Percentiles rank a stretch among this genome's conserved stretches.
These are phyloP conservation scores for Geum urbanum DNA, from an alignment of 306 rosid genomes.

Conservation along the genomic window DNA sequence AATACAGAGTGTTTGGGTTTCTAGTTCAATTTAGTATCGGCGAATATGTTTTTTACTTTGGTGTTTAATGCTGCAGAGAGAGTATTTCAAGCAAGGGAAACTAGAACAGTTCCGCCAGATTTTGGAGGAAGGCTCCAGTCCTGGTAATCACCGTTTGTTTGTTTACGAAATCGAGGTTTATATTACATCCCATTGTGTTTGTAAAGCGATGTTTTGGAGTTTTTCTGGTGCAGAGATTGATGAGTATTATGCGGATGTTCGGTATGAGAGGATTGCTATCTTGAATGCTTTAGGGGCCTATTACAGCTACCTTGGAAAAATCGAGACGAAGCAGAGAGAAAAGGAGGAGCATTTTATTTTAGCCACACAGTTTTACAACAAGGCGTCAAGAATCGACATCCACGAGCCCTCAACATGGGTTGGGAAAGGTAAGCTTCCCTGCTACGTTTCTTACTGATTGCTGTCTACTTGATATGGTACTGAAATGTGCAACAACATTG, in stretches of 20 bases:
- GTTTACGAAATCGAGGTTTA: background rate
- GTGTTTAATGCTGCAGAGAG: slow-evolving; percentile 54
- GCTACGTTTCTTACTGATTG: background rate
- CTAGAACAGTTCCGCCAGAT: slow-evolving; percentile 88
- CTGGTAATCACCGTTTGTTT: slow-evolving; percentile 49
- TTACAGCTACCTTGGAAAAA: slow-evolving; percentile 92
- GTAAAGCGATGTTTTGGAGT: background rate
- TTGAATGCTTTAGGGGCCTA: slow-evolving; percentile 95
- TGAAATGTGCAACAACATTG: background rate
- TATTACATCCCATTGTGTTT: background rate
- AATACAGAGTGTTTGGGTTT: background rate
- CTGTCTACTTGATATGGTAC: background rate
- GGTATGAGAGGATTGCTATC: slow-evolving; percentile 96
- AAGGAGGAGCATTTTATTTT: slow-evolving; percentile 95
- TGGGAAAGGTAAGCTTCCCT: slow-evolving; percentile 91
- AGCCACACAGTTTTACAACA: slow-evolving; percentile 96
- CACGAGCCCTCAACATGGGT: slow-evolving; percentile 99
- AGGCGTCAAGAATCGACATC: slow-evolving; percentile 92
- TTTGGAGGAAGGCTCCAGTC: slow-evolving; percentile 94
- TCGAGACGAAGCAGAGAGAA: slow-evolving; percentile 95
- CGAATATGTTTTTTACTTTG: slow-evolving; percentile 2
- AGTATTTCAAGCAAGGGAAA: slow-evolving; percentile 95
- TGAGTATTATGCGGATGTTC: slow-evolving; percentile 93
- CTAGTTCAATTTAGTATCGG: background rate
- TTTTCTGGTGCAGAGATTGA: slow-evolving; percentile 68